phyloP scores from a whole-genome alignment of 176 grass and related monocot genomes.

The Zizania latifolia region DNA sequence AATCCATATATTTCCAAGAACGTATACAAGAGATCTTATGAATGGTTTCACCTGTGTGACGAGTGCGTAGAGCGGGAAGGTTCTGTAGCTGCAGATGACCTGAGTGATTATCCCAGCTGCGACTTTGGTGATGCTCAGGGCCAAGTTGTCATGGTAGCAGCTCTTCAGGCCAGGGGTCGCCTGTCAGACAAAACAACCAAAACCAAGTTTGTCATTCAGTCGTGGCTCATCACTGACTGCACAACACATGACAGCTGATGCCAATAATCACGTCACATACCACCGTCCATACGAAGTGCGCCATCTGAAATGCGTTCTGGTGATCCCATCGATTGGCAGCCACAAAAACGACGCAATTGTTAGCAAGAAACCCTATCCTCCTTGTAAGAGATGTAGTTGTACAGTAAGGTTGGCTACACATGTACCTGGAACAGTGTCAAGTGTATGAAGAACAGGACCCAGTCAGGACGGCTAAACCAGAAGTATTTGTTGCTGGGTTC shows the following conservation, averaged over 20 bases:
- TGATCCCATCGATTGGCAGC: neutral
- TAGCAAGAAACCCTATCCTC: neutral
- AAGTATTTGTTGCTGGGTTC: constrained; percentile 74
- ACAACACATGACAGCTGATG: neutral
- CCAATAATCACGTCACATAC: constrained; percentile 18
- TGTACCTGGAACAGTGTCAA: constrained; percentile 68
- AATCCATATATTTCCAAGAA: neutral
- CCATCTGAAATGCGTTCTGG: constrained; percentile 90
- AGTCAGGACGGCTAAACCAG: constrained; percentile 70
- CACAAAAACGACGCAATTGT: neutral
- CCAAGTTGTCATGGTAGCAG: constrained; percentile 44
- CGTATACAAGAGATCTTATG: neutral
- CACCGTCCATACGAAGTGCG: constrained; percentile 79
- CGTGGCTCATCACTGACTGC: neutral
- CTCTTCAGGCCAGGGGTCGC: constrained; percentile 39
- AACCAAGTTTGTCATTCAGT: neutral
- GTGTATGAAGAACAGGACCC: constrained; percentile 87
- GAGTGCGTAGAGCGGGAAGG: constrained; percentile 83
- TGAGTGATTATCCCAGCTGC: constrained; percentile 51
- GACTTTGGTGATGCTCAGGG: constrained; percentile 43
- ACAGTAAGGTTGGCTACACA: neutral
- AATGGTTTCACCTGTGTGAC: constrained; percentile 63
- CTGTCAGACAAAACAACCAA: constrained; percentile 16
- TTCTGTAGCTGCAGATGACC: constrained; percentile 92
- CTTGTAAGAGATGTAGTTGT: neutral